Evolutionary conservation across 495 filamentous ascomycete species (phyloP).

Genomic region (Hapsidospora chrysogenum): DNA sequence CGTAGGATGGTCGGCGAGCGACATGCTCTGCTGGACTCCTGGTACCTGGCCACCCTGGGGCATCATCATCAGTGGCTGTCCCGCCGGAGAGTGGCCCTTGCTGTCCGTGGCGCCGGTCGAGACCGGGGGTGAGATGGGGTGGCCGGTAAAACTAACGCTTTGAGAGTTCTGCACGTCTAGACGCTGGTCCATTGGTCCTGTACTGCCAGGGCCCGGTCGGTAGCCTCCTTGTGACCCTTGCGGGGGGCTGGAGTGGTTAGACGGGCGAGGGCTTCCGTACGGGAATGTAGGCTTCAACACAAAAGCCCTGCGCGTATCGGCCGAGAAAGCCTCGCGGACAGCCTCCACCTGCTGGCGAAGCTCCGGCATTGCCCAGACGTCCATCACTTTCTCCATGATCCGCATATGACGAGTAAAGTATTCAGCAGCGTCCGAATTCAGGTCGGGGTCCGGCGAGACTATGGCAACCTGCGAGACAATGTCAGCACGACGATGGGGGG

Average conservation of each 20-base stretch:
- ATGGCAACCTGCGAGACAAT: conserved; percentile 55
- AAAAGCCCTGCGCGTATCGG: conserved; percentile 71
- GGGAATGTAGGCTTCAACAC: conserved; percentile 79
- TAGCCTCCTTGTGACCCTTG: conserved; percentile 24
- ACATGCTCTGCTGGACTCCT: conserved; percentile 27
- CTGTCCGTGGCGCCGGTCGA: conserved; percentile 57
- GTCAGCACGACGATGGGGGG: neutral
- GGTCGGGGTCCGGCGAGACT: conserved; percentile 81
- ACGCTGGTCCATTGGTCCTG: conserved; percentile 17
- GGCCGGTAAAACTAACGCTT: conserved; percentile 48
- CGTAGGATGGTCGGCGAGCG: conserved; percentile 47
- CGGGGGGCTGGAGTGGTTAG: conserved; percentile 43
- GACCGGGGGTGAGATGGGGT: conserved; percentile 72
- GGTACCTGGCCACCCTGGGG: conserved; percentile 33
- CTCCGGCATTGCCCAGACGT: conserved; percentile 80
- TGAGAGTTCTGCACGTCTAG: conserved; percentile 2
- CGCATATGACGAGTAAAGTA: conserved; percentile 95
- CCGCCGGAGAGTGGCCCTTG: conserved; percentile 66
- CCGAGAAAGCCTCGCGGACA: conserved; percentile 82
- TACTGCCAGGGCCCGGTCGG: conserved; percentile 19
- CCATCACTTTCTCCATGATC: conserved; percentile 72
- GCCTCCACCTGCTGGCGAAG: conserved; percentile 85
- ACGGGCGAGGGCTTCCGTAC: conserved; percentile 62
- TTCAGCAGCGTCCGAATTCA: conserved; percentile 70
- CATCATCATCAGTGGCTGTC: conserved; percentile 66